Conservation (phyloP, 306 rosid genomes). For the Quercus mongolica region DNA sequence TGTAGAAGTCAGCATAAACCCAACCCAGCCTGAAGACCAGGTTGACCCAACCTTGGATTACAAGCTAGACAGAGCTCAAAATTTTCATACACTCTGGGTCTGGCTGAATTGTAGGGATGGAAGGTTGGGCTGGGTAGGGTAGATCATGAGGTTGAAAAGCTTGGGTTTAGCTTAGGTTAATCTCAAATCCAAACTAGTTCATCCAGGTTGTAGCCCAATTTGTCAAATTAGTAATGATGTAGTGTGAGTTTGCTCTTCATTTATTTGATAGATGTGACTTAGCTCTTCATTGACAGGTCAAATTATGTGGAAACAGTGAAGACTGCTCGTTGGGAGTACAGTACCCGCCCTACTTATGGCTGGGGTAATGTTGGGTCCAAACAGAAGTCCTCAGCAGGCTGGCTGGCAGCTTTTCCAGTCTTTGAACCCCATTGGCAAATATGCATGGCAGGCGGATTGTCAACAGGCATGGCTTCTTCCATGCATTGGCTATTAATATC, state of each 20-base stretch:
- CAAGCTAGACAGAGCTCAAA: too few species aligned
- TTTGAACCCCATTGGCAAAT: conserved; percentile 99
- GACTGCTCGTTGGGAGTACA: conserved; percentile 90
- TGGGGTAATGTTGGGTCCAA: conserved; percentile 89
- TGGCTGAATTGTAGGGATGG: too few species aligned
- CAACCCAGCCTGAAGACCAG: too few species aligned
- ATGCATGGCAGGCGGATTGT: conserved; percentile 90
- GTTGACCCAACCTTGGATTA: too few species aligned
- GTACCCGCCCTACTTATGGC: conserved; percentile 83
- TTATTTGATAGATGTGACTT: conserved; percentile 6
- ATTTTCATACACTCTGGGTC: too few species aligned
- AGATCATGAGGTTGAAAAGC: too few species aligned
- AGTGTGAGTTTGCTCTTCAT: conserved; percentile 23
- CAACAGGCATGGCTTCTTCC: conserved; percentile 65
- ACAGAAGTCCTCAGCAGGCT: conserved; percentile 96
- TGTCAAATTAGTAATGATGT: conserved; percentile 12
- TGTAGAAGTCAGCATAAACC: too few species aligned
- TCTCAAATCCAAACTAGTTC: too few species aligned
- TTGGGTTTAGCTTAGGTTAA: too few species aligned
- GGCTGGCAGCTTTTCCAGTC: conserved; percentile 98
- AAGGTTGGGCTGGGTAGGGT: too few species aligned
- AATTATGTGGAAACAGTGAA: conserved; percentile 72
- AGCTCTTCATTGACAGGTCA: conserved; percentile 53
- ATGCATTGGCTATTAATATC: conserved; percentile 3
- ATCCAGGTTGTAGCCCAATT: not conserved